Evolutionary conservation across 2,329 filamentous ascomycete genomes (phyloP).

Genomic region (Epichloe uncinata): DNA sequence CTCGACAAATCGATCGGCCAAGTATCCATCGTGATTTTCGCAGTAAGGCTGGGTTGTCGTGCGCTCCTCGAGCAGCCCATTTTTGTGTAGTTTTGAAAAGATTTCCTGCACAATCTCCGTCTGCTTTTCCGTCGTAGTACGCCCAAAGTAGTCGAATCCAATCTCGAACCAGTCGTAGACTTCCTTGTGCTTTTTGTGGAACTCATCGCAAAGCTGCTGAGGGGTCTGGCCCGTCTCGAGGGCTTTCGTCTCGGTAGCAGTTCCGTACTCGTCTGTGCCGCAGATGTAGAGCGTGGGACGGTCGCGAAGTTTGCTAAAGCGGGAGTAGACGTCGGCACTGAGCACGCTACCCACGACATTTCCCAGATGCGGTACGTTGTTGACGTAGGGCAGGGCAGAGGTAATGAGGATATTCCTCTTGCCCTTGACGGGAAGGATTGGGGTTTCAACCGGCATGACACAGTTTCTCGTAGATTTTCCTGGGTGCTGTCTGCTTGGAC

Average conservation of each 20-base stretch:
- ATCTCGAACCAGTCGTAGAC: slow-evolving; percentile 97
- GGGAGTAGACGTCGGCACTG: slow-evolving; percentile 75
- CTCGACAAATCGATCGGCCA: slow-evolving; percentile 79
- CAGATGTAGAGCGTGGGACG: slow-evolving; percentile 75
- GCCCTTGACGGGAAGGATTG: slow-evolving; percentile 52
- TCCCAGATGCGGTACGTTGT: slow-evolving; percentile 69
- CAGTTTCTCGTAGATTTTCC: not conserved
- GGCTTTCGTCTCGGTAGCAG: slow-evolving; percentile 90
- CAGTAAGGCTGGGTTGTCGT: slow-evolving; percentile 87
- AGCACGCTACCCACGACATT: slow-evolving; percentile 82
- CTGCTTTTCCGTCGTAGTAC: slow-evolving; percentile 79
- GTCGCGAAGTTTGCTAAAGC: slow-evolving; percentile 68
- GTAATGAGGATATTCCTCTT: slow-evolving; percentile 85
- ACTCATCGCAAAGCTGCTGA: slow-evolving; percentile 79
- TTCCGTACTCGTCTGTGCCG: slow-evolving; percentile 82
- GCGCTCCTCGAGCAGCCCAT: slow-evolving; percentile 77
- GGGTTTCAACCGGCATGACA: slow-evolving; percentile 11
- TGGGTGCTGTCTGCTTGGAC: not conserved
- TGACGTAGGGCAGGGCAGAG: slow-evolving; percentile 72
- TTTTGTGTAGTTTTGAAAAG: slow-evolving; percentile 75
- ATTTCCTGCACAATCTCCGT: slow-evolving; percentile 89
- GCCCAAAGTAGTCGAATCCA: slow-evolving; percentile 86
- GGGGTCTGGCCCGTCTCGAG: slow-evolving; percentile 77
- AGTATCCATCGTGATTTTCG: slow-evolving; percentile 59
- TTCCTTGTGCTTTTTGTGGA: slow-evolving; percentile 76